These are phyloP conservation scores for Gossypium schwendimanii DNA, from an alignment of 441 rosid genomes.

Conservation along the genomic window DNA sequence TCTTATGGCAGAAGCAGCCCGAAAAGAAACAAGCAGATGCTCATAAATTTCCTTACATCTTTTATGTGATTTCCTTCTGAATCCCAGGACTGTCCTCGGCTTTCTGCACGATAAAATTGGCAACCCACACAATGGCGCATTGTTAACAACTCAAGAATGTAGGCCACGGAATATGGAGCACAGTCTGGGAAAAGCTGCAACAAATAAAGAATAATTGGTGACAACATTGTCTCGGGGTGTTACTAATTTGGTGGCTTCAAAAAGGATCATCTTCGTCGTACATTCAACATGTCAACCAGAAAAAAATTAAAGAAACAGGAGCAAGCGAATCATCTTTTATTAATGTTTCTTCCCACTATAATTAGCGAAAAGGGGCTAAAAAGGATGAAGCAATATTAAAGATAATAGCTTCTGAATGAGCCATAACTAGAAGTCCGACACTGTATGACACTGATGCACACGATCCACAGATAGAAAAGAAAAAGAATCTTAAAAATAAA, in stretches of 20 bases:
- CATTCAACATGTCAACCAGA: not conserved
- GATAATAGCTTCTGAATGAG: not conserved
- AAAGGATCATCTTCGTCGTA: not conserved
- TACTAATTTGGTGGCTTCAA: not conserved
- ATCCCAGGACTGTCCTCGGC: conserved; percentile 75
- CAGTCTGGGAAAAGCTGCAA: conserved; percentile 88
- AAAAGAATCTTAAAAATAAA: not conserved
- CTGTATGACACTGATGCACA: not conserved
- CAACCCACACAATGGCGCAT: conserved; percentile 87
- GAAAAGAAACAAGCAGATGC: not conserved
- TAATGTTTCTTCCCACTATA: not conserved
- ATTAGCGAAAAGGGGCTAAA: not conserved
- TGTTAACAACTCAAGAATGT: conserved; percentile 69
- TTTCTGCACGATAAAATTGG: conserved; percentile 76
- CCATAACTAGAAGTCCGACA: not conserved
- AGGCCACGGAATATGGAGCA: conserved; percentile 78
- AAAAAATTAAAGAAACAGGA: not conserved
- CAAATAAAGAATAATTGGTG: conserved; percentile 3
- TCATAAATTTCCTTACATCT: conserved; percentile 35
- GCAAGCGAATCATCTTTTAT: not conserved
- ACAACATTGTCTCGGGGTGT: not conserved
- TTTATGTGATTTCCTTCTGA: conserved; percentile 67
- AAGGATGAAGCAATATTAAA: not conserved
- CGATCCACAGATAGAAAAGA: not conserved
- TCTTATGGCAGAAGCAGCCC: not conserved